Conservation (phyloP, 129 eudicot species). For the Sambucus nigra region DNA sequence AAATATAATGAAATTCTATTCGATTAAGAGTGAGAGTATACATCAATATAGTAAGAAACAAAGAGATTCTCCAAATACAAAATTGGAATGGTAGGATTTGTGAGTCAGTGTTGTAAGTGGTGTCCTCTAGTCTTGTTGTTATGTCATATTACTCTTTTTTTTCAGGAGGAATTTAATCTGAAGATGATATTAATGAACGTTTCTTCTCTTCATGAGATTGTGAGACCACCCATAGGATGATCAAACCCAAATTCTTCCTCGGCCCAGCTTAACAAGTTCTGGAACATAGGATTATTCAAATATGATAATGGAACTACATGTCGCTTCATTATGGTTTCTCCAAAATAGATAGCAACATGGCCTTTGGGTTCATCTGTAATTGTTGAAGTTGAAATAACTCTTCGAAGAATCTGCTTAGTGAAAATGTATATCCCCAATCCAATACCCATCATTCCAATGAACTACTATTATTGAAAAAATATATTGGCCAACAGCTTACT, state of each 20-base stretch:
- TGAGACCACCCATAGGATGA: conserved; percentile 52
- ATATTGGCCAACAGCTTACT: neutral
- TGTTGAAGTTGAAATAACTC: neutral
- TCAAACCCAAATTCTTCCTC: conserved; percentile 51
- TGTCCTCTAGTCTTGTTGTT: too few relatives aligned
- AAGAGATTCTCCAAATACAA: too few relatives aligned
- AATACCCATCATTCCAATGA: conserved; percentile 14
- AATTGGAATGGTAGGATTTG: too few relatives aligned
- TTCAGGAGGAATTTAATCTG: neutral
- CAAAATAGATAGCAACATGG: conserved; percentile 42
- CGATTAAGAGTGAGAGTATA: too few relatives aligned
- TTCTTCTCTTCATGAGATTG: conserved; percentile 41
- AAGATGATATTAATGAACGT: conserved; percentile 15
- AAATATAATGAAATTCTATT: too few relatives aligned
- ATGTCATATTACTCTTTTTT: too few relatives aligned
- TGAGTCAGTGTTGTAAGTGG: too few relatives aligned
- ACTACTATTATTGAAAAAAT: neutral
- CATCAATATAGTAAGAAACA: too few relatives aligned
- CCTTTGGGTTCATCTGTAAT: conserved; percentile 33
- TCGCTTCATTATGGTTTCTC: conserved; percentile 29
- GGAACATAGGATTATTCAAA: conserved; percentile 36
- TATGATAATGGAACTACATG: conserved; percentile 33
- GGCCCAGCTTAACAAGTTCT: conserved; percentile 20
- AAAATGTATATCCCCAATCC: conserved; percentile 6
- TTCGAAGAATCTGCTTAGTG: conserved; percentile 3